Evolutionary conservation across 108 stramenopile species (phyloP).

Genomic region (Nitzschia inconspicua): DNA sequence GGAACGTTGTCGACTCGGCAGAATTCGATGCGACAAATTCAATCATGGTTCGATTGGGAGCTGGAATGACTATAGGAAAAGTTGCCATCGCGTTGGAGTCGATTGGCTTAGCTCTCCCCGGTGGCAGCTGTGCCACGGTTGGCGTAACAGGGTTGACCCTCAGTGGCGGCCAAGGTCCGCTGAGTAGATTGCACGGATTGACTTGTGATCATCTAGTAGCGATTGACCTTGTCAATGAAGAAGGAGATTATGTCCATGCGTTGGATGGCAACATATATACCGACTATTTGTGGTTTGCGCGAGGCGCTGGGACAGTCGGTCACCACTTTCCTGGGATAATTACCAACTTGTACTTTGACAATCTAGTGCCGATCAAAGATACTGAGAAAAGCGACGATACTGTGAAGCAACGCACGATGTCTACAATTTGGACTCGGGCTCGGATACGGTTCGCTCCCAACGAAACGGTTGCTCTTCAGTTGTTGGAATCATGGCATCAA

Average conservation of each 20-base stretch:
- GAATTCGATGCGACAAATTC: no score
- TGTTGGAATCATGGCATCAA: conserved; percentile 1
- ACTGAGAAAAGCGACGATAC: no score
- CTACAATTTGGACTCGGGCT: conserved; percentile 2
- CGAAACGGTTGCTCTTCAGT: background rate
- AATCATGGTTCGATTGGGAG: conserved; percentile 3
- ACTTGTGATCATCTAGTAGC: background rate
- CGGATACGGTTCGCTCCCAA: background rate
- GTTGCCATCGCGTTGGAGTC: background rate
- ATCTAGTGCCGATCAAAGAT: background rate
- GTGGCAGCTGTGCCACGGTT: background rate
- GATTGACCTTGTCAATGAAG: background rate
- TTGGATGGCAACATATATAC: background rate
- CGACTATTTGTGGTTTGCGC: background rate
- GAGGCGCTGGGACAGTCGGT: conserved; percentile 5
- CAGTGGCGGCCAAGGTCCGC: conserved; percentile 7
- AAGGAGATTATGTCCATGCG: background rate
- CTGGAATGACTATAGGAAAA: conserved; percentile 1
- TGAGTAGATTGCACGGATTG: background rate
- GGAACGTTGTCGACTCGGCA: no score
- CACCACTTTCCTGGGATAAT: conserved; percentile 12
- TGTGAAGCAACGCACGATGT: no score
- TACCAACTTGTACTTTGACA: background rate
- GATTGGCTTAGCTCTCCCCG: background rate
- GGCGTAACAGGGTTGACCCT: background rate